These are phyloP conservation scores for Taiozyma sp. DNA, from an alignment of 1,139 yeast genomes.

Conservation along the genomic window DNA sequence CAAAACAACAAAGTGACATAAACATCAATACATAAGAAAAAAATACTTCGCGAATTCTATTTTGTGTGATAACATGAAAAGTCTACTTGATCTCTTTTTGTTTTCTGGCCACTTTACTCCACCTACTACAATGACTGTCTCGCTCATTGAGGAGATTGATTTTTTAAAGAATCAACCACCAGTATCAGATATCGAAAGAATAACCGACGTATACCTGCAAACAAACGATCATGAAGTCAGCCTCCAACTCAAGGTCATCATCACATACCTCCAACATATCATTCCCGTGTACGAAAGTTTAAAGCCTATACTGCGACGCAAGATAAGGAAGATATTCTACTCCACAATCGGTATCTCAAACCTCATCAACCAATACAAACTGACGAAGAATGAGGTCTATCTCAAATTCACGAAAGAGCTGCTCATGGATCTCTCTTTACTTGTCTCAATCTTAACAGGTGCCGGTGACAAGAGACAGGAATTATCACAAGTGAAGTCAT, in stretches of 20 bases:
- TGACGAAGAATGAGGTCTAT: slow-evolving; percentile 18
- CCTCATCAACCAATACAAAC: slow-evolving; percentile 15
- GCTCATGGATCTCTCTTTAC: slow-evolving; percentile 12
- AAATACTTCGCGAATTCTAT: not conserved
- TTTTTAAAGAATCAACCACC: slow-evolving; percentile 3
- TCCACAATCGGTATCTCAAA: slow-evolving; percentile 16
- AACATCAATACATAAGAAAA: no score
- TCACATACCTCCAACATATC: slow-evolving; percentile 14
- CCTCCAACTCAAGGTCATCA: slow-evolving; percentile 10
- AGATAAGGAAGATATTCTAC: slow-evolving; percentile 14
- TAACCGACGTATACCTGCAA: slow-evolving; percentile 7
- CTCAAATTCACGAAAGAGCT: slow-evolving; percentile 16
- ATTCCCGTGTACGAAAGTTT: slow-evolving; percentile 19
- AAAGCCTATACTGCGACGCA: slow-evolving; percentile 5
- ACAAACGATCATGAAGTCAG: slow-evolving; percentile 6
- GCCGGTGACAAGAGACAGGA: slow-evolving; percentile 14
- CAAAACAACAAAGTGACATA: no score
- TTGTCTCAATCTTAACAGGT: slow-evolving; percentile 6
- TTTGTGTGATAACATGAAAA: not conserved
- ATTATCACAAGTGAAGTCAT: slow-evolving; percentile 19
- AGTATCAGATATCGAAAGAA: slow-evolving; percentile 7
- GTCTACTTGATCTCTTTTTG: not conserved
- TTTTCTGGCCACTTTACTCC: not conserved
- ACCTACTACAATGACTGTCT: not conserved
- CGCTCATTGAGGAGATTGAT: not conserved